phyloP scores from a whole-genome alignment of 2,329 filamentous ascomycete species.

The Samsoniella hepiali region DNA sequence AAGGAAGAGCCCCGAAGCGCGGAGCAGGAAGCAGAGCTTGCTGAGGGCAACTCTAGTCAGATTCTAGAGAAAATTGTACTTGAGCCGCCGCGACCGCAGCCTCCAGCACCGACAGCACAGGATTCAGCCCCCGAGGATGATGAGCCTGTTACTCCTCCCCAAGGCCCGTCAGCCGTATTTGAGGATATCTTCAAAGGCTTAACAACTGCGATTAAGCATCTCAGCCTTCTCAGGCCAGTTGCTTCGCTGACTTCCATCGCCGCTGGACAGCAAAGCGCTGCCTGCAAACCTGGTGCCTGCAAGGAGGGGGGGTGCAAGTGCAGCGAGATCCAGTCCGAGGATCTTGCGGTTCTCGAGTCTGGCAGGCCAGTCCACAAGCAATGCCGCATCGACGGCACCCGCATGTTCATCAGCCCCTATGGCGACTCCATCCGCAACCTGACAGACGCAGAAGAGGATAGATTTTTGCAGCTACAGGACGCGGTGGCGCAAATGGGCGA shows the following conservation, averaged over 20 bases:
- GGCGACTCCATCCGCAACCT: constrained; percentile 75
- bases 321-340: constrained; percentile 43
- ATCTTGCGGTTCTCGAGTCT: constrained; percentile 52
- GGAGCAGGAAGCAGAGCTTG: constrained; percentile 17
- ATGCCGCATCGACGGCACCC: constrained; percentile 55
- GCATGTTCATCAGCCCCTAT: constrained; percentile 71
- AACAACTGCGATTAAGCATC: constrained; percentile 32
- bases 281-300: constrained; percentile 30
- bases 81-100: background rate
- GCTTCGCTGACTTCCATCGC: constrained; percentile 21
- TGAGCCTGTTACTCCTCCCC: constrained; percentile 25
- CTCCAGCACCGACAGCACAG: background rate
- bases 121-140: constrained; percentile 16
- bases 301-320: constrained; percentile 39
- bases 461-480: constrained; percentile 66
- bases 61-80: constrained; percentile 4
- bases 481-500: constrained; percentile 48
- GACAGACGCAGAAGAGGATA: constrained; percentile 63
- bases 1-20: background rate
- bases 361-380: constrained; percentile 60
- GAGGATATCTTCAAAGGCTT: constrained; percentile 33
- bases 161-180: constrained; percentile 35
- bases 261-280: constrained; percentile 2
- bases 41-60: background rate
- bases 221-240: constrained; percentile 38